A percentile compares a stretch with the other conserved stretches of the same genome.
These are phyloP conservation scores for Pichia cabralensis DNA, from an alignment of 805 yeast genomes.

Conservation along the genomic window DNA sequence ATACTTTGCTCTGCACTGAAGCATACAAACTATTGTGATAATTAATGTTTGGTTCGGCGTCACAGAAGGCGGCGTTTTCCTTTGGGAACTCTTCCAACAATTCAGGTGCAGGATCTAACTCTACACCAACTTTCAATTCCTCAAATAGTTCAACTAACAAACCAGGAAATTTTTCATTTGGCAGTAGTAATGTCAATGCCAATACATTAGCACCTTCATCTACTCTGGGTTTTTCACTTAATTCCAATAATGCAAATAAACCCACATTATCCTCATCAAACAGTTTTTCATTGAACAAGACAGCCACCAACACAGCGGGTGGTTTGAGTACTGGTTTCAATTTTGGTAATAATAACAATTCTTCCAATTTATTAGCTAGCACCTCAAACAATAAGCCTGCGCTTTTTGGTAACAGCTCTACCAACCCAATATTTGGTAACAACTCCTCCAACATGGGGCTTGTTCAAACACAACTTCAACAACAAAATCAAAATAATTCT, in stretches of 20 bases:
- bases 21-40: too few relatives aligned
- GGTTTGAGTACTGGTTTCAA: slow-evolving; percentile 13
- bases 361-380: neutral
- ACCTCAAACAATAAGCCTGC: slow-evolving; percentile 8
- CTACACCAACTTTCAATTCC: slow-evolving; percentile 1
- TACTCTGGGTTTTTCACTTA: too few relatives aligned
- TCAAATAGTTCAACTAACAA: slow-evolving; percentile 1
- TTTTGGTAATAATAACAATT: slow-evolving; percentile 7
- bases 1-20: too few relatives aligned
- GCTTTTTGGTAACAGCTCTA: slow-evolving; percentile 19
- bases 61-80: slow-evolving; percentile 16
- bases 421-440: slow-evolving; percentile 6
- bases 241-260: slow-evolving; percentile 14
- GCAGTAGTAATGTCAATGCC: neutral
- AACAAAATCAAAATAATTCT: slow-evolving; percentile 1
- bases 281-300: slow-evolving; percentile 4
- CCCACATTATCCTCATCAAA: slow-evolving; percentile 16
- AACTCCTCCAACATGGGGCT: slow-evolving; percentile 8
- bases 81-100: slow-evolving; percentile 13
- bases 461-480: slow-evolving; percentile 8
- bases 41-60: slow-evolving; percentile 19
- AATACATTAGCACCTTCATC: neutral
- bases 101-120: neutral
- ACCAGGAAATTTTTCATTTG: neutral
- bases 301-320: slow-evolving; percentile 1